These are phyloP conservation scores for Papiliotrema terrestris DNA, from an alignment of 1,284 basidiomycete genomes.

Conservation along the genomic window DNA sequence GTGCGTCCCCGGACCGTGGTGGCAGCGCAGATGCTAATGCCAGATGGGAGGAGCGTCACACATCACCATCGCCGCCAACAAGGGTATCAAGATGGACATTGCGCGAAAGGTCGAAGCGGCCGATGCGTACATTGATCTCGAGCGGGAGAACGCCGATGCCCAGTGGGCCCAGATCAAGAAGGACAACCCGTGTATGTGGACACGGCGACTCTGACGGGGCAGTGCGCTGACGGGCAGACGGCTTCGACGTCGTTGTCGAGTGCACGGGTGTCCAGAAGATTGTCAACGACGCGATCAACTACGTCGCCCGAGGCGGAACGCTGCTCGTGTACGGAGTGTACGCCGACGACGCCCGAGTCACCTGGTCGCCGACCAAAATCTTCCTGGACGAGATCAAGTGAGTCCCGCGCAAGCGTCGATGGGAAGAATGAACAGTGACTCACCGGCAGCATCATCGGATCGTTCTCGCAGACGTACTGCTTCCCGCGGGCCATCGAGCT, in stretches of 20 bases:
- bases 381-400: slow-evolving; percentile 78
- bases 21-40: slow-evolving; percentile 75
- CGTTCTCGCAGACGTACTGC: slow-evolving; percentile 78
- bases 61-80: slow-evolving; percentile 77
- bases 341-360: slow-evolving; percentile 66
- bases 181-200: slow-evolving; percentile 59
- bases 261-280: slow-evolving; percentile 78
- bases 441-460: slow-evolving; percentile 67
- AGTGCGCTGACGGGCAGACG: slow-evolving; percentile 47
- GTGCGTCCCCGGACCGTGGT: slow-evolving; percentile 36
- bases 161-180: slow-evolving; percentile 75
- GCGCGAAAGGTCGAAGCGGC: slow-evolving; percentile 70
- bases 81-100: slow-evolving; percentile 78
- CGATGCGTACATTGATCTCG: slow-evolving; percentile 78
- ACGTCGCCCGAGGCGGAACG: slow-evolving; percentile 61
- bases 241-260: slow-evolving; percentile 84
- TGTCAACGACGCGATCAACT: slow-evolving; percentile 75
- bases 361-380: slow-evolving; percentile 80
- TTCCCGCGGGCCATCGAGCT: slow-evolving; percentile 86
- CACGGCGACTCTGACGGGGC: not conserved
- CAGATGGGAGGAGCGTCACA: slow-evolving; percentile 69
- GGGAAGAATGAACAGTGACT: not conserved
- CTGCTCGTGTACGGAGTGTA: slow-evolving; percentile 59
- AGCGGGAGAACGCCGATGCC: slow-evolving; percentile 65
- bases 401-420: slow-evolving; percentile 22